Evolutionary conservation across 495 filamentous ascomycete species (phyloP).

Genomic region (Tricharina praecox): DNA sequence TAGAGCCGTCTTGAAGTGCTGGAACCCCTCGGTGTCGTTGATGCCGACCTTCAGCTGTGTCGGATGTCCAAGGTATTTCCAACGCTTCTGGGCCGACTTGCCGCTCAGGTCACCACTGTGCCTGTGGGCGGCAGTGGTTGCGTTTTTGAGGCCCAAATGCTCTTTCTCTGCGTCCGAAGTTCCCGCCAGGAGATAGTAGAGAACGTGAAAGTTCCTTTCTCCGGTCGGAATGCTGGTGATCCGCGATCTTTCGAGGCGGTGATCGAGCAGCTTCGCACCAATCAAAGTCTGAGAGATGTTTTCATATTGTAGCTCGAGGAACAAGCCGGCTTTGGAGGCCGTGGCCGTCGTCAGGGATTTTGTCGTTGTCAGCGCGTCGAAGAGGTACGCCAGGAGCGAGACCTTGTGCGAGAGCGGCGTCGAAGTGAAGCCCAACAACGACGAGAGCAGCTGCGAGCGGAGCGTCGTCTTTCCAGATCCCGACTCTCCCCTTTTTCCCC

Average conservation of each 20-base stretch:
- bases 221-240: conserved; percentile 83
- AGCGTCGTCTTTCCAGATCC: conserved; percentile 91
- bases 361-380: conserved; percentile 92
- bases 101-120: conserved; percentile 31
- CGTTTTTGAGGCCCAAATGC: conserved; percentile 66
- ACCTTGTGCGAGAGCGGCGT: conserved; percentile 85
- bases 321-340: conserved; percentile 86
- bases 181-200: conserved; percentile 88
- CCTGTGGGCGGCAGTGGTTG: conserved; percentile 29
- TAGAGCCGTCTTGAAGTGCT: conserved; percentile 91
- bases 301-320: conserved; percentile 92
- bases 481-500: conserved; percentile 58
- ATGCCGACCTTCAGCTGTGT: conserved; percentile 93
- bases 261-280: conserved; percentile 85
- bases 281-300: conserved; percentile 68
- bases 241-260: conserved; percentile 75
- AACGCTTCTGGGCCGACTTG: conserved; percentile 52
- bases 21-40: conserved; percentile 88
- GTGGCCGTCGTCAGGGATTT: conserved; percentile 90
- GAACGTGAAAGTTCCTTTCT: conserved; percentile 85
- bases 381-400: conserved; percentile 82
- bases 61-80: conserved; percentile 90
- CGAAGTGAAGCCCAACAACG: conserved; percentile 69
- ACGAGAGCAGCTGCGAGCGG: conserved; percentile 68
- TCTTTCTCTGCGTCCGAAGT: conserved; percentile 78